These are phyloP conservation scores for Monilinia polystroma DNA, from an alignment of 2,329 filamentous ascomycete species.

Conservation along the genomic window DNA sequence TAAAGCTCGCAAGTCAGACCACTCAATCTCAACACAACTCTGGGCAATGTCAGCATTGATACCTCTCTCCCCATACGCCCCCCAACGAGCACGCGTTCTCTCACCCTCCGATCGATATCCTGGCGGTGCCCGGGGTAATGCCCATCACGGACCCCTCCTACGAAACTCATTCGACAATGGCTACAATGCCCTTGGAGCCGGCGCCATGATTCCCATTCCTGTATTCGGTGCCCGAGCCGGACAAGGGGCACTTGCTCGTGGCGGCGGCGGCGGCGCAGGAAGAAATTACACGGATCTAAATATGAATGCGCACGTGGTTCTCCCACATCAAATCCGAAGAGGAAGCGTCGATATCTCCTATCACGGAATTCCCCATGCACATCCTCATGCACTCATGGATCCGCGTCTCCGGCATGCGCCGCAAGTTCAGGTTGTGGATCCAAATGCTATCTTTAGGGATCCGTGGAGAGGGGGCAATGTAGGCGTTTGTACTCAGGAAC, in stretches of 20 bases:
- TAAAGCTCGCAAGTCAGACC: slow-evolving; percentile 1
- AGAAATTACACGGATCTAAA: slow-evolving; percentile 1
- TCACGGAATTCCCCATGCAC: neutral
- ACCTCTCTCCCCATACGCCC: slow-evolving; percentile 19
- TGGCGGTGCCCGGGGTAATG: neutral
- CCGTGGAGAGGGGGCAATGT: neutral
- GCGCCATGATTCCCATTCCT: slow-evolving; percentile 5
- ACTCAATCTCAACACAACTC: neutral
- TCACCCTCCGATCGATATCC: slow-evolving; percentile 19
- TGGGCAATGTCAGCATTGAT: slow-evolving; percentile 22
- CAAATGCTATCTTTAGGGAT: neutral
- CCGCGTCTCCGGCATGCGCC: slow-evolving; percentile 5
- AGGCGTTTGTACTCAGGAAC: neutral
- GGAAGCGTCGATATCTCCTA: slow-evolving; percentile 11
- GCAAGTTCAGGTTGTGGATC: slow-evolving; percentile 12
- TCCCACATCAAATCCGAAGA: neutral
- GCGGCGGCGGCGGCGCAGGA: neutral
- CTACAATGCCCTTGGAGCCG: neutral
- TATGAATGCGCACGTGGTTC: neutral
- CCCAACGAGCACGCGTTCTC: slow-evolving; percentile 20
- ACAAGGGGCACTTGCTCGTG: slow-evolving; percentile 13
- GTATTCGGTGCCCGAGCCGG: slow-evolving; percentile 5
- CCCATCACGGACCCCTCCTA: slow-evolving; percentile 17
- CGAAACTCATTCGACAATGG: slow-evolving; percentile 18
- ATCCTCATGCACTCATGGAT: neutral